Evolutionary conservation across 805 yeast species (phyloP), one percentile per base, ranked within the genome.

Genomic region (Diddensiella transvaalensis): DNA sequence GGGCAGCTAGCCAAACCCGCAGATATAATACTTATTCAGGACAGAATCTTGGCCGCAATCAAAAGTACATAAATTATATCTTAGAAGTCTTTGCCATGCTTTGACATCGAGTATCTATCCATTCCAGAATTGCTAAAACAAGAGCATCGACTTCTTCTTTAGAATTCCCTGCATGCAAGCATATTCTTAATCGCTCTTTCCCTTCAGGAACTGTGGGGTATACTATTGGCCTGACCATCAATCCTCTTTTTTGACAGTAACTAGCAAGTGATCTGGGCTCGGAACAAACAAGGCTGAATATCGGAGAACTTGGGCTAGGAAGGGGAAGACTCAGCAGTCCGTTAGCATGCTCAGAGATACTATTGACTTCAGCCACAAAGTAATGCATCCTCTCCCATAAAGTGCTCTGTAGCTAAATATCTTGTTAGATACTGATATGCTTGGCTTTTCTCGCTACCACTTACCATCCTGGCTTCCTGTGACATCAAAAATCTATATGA

Each of bases 191-290:
- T 36, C 61, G 22, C 40, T 58, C 61, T n/a, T 47, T 46, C 2
- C 60, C 61, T 26, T 47, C 49, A 8, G 61, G 62, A 3, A 58
- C 61, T 1, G 61, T 58, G 3, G 61, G 61, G 24, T 44, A 53
- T 13, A 58, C 59, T n/a, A 58, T 58, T 1, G 61, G 56, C 24
- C 61, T 42, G 6, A 58, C 57, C 36, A 54, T 47, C 6, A 58
- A 21, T 15, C 61, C 61, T 13, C 38, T 22, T 11, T 37, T 26
- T 41, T 56, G 60, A 39, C 61, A 58, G 21, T 26, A 37, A 3
- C n/a, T 23, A 3, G 61, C 59, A 18, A 58, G 44, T 6, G 40
- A 13, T 17, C 59, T 42, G 3, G 61, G 60, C 5, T 52, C 32
- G 6, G 45, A 32, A 19, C 53, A 39, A 29, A 44, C 6, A 18